Percentiles rank a stretch among this genome's conserved stretches.
These are phyloP conservation scores for Sergeia podlipaevii DNA, from an alignment of 208 protist genomes.

Conservation along the genomic window DNA sequence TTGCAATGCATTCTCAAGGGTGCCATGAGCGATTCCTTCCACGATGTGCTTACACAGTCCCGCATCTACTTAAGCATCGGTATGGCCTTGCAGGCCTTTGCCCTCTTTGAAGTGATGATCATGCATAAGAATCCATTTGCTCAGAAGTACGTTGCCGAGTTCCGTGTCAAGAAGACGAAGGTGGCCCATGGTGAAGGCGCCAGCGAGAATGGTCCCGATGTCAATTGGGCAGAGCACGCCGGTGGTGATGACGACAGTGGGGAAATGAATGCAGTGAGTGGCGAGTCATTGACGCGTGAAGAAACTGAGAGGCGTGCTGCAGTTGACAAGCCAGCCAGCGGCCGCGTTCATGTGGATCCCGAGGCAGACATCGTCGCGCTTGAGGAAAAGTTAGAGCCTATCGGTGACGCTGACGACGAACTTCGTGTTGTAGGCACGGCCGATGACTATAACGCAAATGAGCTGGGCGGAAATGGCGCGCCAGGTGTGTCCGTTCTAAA, in stretches of 20 bases:
- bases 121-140: constrained; percentile 60
- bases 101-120: constrained; percentile 36
- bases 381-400: constrained; percentile 13
- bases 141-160: constrained; percentile 71
- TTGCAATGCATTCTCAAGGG: constrained; percentile 77
- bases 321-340: background rate
- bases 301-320: constrained; percentile 2
- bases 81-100: constrained; percentile 43
- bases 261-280: constrained; percentile 11
- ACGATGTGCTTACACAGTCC: constrained; percentile 48
- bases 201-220: background rate
- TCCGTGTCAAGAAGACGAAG: constrained; percentile 14
- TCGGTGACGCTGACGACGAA: constrained; percentile 18
- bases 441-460: constrained; percentile 8
- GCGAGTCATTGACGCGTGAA: background rate
- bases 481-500: constrained; percentile 20
- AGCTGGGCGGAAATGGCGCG: background rate
- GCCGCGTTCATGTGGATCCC: background rate
- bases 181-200: background rate
- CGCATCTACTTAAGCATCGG: constrained; percentile 78
- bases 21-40: constrained; percentile 41
- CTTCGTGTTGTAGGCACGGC: constrained; percentile 19
- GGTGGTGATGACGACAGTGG: constrained; percentile 6
- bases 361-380: background rate
- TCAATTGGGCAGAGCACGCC: background rate